phyloP scores from a whole-genome alignment of 2,329 filamentous ascomycete genomes.

The Ceratocystis huliohia region DNA sequence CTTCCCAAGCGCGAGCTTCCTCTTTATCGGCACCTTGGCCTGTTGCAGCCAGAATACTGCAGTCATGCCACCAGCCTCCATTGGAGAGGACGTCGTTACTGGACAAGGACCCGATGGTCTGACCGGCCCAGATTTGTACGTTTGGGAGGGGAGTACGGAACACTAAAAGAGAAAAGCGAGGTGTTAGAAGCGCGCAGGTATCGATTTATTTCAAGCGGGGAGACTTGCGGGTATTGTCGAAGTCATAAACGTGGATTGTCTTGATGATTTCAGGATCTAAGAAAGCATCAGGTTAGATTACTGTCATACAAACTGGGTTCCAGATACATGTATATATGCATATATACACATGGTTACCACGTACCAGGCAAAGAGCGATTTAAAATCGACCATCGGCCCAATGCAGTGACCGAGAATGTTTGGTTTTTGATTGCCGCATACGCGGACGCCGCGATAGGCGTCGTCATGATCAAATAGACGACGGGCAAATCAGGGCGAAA shows the following conservation, averaged over 20 bases:
- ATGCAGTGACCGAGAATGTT: constrained; percentile 16
- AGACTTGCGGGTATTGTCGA: constrained; percentile 77
- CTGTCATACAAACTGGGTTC: too few species aligned
- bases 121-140: constrained; percentile 68
- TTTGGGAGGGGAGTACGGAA: constrained; percentile 89
- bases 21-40: constrained; percentile 72
- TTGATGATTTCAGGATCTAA: constrained; percentile 55
- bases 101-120: constrained; percentile 64
- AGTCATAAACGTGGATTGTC: constrained; percentile 86
- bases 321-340: too few species aligned
- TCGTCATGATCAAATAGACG: constrained; percentile 10
- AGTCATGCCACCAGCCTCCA: constrained; percentile 96
- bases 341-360: too few species aligned
- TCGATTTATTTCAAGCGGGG: neutral
- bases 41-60: constrained; percentile 70
- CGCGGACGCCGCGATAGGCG: constrained; percentile 11
- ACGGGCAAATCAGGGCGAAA: neutral
- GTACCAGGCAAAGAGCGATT: constrained; percentile 17
- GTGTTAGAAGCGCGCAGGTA: constrained; percentile 10
- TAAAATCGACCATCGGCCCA: constrained; percentile 19
- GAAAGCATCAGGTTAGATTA: too few species aligned
- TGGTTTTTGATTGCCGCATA: constrained; percentile 18
- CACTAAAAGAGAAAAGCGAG: constrained; percentile 38
- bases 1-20: constrained; percentile 71
- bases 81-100: constrained; percentile 63